Base-by-base conservation (phyloP, 352 stramenopile genomes). In the Pythium brassicae region DNA sequence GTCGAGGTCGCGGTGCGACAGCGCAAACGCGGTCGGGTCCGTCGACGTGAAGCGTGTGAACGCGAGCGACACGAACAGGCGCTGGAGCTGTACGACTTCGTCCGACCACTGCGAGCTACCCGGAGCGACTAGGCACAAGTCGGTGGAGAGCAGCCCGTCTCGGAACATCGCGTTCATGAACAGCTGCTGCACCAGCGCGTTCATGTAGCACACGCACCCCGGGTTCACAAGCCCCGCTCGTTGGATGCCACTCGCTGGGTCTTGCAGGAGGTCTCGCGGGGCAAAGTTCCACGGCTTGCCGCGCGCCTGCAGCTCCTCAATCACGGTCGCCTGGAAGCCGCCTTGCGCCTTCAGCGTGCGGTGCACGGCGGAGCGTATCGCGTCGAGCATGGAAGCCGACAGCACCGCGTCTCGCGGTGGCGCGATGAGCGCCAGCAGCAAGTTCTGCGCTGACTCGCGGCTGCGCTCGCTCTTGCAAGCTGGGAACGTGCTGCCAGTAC, bases 181-280 rank as follows among this genome's bases (percentile, higher is more conserved):
- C 40, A 99, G 74, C 59, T 99, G 95, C 63, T 99, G 97, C 4
- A 99, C 66, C 0, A 99, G 74, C 0, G 94, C 96, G 71, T 99
- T 99, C 96, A 99, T 99, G 80, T 99, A 99, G 77, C 97, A 99
- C 11, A 98, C 98, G 59, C 96, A 99, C 9, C 97, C 97, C 47
- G 98, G 96, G 63, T 99, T 99, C 43, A 96, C 87, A 1, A 99
- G 72, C 9, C 97, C 97, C 43, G 83, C 84, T 14, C 83, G 72
- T 1, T 55, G n/a, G 15, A 63, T 66, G 3, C 46, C 72, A 20
- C 57, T 61, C 15, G 46, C 37, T 0, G 26, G 10, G 29, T 70
- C 65, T 17, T 78, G 62, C 14, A 89, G 63, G 11, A 74, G 68
- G 5, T 94, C 72, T 9, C 46, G 26, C 8, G 83, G 77, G 2